Evolutionary conservation across 305 asterid species (phyloP).

Genomic region (Ilex paraguariensis): DNA sequence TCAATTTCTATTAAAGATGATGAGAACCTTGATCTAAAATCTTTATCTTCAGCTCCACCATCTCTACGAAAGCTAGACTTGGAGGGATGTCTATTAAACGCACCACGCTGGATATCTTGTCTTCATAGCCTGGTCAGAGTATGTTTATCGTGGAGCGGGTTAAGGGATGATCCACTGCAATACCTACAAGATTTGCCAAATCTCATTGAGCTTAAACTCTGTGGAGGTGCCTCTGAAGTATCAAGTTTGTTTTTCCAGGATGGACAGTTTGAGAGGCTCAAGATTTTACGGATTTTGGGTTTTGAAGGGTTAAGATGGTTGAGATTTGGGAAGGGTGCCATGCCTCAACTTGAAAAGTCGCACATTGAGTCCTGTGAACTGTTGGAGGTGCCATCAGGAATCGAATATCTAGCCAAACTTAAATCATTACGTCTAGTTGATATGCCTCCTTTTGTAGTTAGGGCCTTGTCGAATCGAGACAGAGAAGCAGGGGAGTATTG

Average conservation of each 20-base stretch:
- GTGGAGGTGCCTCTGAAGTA: no score
- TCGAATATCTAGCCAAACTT: not conserved
- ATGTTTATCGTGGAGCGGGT: no score
- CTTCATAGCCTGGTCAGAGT: no score
- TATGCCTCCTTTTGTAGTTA: not conserved
- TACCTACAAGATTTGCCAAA: no score
- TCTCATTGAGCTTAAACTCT: no score
- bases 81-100: slow-evolving; percentile 17
- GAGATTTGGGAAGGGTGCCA: not conserved
- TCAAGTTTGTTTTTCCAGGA: no score
- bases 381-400: slow-evolving; percentile 6
- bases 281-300: not conserved
- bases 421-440: not conserved
- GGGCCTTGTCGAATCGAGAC: not conserved
- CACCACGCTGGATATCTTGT: slow-evolving; percentile 21
- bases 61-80: slow-evolving; percentile 11
- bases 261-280: not conserved
- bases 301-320: not conserved
- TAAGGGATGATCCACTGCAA: no score
- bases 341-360: not conserved
- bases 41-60: not conserved
- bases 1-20: no score
- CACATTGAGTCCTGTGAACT: not conserved
- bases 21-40: not conserved
- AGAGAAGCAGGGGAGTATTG: not conserved